phyloP scores from a whole-genome alignment of 1,139 yeast species.

The Taphrina betulina region DNA sequence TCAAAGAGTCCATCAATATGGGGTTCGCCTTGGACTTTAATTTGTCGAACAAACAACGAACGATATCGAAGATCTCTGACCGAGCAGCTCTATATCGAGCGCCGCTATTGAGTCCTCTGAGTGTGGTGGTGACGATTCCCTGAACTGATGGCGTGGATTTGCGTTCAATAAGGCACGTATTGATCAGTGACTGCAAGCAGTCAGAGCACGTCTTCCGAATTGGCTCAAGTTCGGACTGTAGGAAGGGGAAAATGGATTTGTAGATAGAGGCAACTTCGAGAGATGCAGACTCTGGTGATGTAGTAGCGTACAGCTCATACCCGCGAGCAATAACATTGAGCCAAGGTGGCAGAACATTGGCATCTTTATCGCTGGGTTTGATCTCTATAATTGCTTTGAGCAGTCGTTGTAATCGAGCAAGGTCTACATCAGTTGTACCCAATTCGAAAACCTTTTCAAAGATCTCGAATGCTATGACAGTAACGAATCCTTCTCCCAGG shows the following conservation, averaged over 20 bases:
- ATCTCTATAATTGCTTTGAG: constrained; percentile 67
- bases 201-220: constrained; percentile 78
- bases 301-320: constrained; percentile 61
- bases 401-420: constrained; percentile 57
- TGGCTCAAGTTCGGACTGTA: constrained; percentile 65
- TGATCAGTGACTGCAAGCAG: constrained; percentile 73
- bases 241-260: constrained; percentile 38
- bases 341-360: constrained; percentile 91
- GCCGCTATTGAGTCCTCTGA: constrained; percentile 31
- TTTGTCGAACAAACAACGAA: constrained; percentile 63
- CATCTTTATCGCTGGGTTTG: constrained; percentile 77
- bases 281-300: constrained; percentile 58
- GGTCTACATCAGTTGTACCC: constrained; percentile 58
- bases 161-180: constrained; percentile 64
- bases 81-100: constrained; percentile 68
- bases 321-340: constrained; percentile 91
- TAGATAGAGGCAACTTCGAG: constrained; percentile 16
- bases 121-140: constrained; percentile 44
- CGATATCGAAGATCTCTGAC: constrained; percentile 67
- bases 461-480: constrained; percentile 76
- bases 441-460: constrained; percentile 83
- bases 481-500: constrained; percentile 78
- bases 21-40: constrained; percentile 71
- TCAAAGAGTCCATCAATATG: constrained; percentile 63
- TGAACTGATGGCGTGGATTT: constrained; percentile 53